phyloP scores from a whole-genome alignment of 108 stramenopile genomes.

The Cyclotella distinguenda region DNA sequence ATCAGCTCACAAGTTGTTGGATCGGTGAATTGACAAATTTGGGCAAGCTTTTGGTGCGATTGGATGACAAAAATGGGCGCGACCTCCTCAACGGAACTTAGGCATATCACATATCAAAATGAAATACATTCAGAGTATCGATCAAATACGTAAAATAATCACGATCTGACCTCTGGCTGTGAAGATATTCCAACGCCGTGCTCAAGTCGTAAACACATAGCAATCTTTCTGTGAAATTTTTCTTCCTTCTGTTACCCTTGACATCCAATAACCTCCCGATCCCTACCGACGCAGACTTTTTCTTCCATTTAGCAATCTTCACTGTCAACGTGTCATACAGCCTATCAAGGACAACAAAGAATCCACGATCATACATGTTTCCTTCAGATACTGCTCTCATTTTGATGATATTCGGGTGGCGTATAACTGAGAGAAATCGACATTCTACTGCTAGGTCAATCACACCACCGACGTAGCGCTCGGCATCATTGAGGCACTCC shows the following conservation, averaged over 20 bases:
- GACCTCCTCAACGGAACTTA: too few relatives aligned
- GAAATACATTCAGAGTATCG: too few relatives aligned
- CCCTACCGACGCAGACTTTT: constrained; percentile 47
- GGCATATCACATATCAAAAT: too few relatives aligned
- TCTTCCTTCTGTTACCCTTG: constrained; percentile 65
- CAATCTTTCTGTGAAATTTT: constrained; percentile 54
- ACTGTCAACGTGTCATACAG: constrained; percentile 73
- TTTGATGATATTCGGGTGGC: constrained; percentile 89
- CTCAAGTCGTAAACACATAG: constrained; percentile 76
- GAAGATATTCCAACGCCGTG: constrained; percentile 75
- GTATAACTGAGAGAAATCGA: constrained; percentile 75
- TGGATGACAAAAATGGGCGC: too few relatives aligned
- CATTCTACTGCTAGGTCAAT: constrained; percentile 83
- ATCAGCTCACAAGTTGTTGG: too few relatives aligned
- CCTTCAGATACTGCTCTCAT: constrained; percentile 68
- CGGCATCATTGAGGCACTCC: constrained; percentile 54
- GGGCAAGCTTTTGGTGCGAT: too few relatives aligned
- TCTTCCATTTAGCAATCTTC: constrained; percentile 70
- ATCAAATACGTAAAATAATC: too few relatives aligned
- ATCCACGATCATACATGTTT: constrained; percentile 43
- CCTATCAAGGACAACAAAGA: constrained; percentile 78
- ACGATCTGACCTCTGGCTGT: constrained; percentile 57
- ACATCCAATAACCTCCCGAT: constrained; percentile 59
- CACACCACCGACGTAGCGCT: constrained; percentile 66
- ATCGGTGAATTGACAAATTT: too few relatives aligned